These are phyloP conservation scores for Cordyceps farinosa DNA, from an alignment of 2,329 filamentous ascomycete genomes.

Conservation along the genomic window DNA sequence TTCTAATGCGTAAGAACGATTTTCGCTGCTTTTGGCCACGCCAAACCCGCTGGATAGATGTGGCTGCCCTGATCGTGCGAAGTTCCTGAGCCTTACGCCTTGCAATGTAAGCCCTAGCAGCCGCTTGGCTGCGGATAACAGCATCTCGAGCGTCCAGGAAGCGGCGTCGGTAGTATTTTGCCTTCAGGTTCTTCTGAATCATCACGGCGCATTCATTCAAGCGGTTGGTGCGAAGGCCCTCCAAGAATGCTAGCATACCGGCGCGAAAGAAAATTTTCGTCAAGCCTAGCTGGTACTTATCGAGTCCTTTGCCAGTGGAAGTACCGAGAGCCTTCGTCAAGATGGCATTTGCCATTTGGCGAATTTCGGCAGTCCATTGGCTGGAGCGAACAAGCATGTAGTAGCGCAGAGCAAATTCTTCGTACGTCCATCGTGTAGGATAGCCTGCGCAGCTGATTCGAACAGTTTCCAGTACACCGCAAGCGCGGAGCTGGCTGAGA, in stretches of 20 bases:
- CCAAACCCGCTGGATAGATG: constrained; percentile 94
- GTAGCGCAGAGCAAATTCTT: constrained; percentile 95
- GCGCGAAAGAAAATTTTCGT: constrained; percentile 99
- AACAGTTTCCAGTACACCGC: constrained; percentile 97
- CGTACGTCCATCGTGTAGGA: constrained; percentile 96
- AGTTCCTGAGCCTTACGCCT: constrained; percentile 75
- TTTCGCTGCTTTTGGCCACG: constrained; percentile 87
- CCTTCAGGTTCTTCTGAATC: constrained; percentile 97
- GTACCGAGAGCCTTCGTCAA: constrained; percentile 82
- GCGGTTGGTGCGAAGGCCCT: constrained; percentile 85
- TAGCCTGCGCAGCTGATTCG: constrained; percentile 97
- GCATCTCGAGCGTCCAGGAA: constrained; percentile 84
- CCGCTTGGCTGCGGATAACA: constrained; percentile 75
- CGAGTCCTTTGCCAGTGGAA: constrained; percentile 66
- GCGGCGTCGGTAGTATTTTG: constrained; percentile 89
- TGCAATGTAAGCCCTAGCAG: constrained; percentile 72
- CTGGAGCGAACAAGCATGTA: constrained; percentile 94
- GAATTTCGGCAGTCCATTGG: constrained; percentile 90
- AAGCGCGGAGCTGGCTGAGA: constrained; percentile 91
- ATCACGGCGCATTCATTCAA: constrained; percentile 93
- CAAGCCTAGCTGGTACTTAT: constrained; percentile 96
- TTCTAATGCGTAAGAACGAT: constrained; percentile 71
- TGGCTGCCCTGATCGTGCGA: constrained; percentile 80
- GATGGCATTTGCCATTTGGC: constrained; percentile 90
- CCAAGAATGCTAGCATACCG: constrained; percentile 96